phyloP scores from a whole-genome alignment of 2,329 filamentous ascomycete species.

The Rhynchosporium agropyri region DNA sequence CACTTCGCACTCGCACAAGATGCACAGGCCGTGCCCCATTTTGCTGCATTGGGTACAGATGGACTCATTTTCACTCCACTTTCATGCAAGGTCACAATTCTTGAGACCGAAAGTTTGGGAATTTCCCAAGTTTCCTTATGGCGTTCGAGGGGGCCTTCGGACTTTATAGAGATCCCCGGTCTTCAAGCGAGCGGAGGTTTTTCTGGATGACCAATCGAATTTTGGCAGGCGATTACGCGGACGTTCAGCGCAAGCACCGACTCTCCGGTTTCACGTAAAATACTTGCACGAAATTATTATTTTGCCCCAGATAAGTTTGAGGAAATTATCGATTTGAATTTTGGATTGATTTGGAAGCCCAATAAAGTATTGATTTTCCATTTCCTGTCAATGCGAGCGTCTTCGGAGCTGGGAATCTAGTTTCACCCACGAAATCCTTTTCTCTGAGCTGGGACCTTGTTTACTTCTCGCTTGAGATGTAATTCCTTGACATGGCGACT shows the following conservation, averaged over 20 bases:
- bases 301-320: neutral
- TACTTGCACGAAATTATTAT: neutral
- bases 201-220: neutral
- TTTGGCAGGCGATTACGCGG: neutral
- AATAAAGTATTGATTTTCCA: neutral
- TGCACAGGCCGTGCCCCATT: constrained; percentile 5
- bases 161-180: constrained; percentile 5
- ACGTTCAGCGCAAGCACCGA: neutral
- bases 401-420: neutral
- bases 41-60: neutral
- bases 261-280: neutral
- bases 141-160: neutral
- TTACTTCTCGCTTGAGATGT: neutral
- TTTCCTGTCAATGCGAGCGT: neutral
- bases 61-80: neutral
- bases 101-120: neutral
- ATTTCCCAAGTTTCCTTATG: neutral
- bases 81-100: too few relatives aligned
- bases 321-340: neutral
- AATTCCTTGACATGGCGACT: neutral
- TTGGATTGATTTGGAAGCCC: neutral
- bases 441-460: neutral
- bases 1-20: constrained; percentile 8
- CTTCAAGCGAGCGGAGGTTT: neutral
- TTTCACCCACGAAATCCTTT: too few relatives aligned